These are phyloP conservation scores for Aristolochia contorta DNA, from an alignment of 164 flowering plant species.

Conservation along the genomic window DNA sequence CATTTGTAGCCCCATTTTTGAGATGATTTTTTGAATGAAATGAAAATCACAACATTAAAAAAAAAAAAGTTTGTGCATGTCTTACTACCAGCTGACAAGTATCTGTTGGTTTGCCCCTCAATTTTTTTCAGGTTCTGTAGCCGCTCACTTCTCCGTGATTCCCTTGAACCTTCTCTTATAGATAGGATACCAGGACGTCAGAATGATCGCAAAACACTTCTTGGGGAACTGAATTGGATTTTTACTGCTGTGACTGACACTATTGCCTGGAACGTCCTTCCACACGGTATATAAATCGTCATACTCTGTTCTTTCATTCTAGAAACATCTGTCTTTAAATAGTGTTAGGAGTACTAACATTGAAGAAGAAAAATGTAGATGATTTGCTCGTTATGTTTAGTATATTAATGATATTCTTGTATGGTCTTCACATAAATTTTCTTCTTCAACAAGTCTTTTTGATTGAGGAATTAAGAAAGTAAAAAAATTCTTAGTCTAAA, in stretches of 20 bases:
- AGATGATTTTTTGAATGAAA: no score
- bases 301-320: background rate
- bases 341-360: background rate
- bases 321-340: background rate
- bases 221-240: constrained; percentile 97
- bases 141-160: constrained; percentile 73
- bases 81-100: background rate
- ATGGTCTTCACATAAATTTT: no score
- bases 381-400: no score
- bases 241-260: constrained; percentile 98
- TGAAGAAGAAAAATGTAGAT: no score
- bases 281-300: constrained; percentile 53
- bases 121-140: constrained; percentile 59
- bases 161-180: constrained; percentile 60
- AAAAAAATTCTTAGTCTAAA: no score
- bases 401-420: no score
- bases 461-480: no score
- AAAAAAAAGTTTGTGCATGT: background rate
- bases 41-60: no score
- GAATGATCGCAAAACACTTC: constrained; percentile 88
- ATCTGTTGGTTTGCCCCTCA: background rate
- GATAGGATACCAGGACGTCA: constrained; percentile 96
- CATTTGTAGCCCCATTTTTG: no score
- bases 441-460: no score
- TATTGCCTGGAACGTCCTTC: constrained; percentile 99